Conservation (phyloP, 371 early-diverging fungal genomes). For the Mucor sp. region DNA sequence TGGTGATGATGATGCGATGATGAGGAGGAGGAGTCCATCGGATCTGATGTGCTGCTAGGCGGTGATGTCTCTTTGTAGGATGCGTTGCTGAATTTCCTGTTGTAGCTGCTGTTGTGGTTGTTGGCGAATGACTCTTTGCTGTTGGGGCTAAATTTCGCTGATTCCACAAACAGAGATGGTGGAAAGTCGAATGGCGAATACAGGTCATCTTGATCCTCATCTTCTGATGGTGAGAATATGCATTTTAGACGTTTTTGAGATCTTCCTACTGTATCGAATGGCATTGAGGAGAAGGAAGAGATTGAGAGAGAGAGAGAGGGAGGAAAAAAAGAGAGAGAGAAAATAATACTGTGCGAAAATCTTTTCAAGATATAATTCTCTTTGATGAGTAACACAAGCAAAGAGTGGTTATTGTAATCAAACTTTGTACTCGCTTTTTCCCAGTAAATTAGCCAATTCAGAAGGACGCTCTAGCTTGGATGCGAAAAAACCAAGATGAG, state of each 20-base stretch:
- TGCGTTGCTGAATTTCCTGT: not conserved
- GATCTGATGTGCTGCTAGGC: not conserved
- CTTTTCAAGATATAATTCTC: not conserved
- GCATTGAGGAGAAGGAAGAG: constrained; percentile 15
- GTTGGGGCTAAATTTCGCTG: not conserved
- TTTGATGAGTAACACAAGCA: constrained; percentile 1
- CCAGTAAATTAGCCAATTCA: not conserved
- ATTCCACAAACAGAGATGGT: not conserved
- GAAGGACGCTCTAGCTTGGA: not conserved
- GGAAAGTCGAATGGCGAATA: not conserved
- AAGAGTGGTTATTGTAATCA: not conserved
- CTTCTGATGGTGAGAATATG: not conserved
- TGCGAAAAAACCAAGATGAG: not conserved
- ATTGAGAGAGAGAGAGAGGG: constrained; percentile 9
- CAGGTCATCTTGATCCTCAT: constrained; percentile 8
- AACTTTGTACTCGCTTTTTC: not conserved
- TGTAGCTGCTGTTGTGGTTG: not conserved
- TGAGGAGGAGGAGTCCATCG: not conserved
- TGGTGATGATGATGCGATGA: not conserved
- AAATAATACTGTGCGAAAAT: constrained; percentile 14
- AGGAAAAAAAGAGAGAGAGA: constrained; percentile 3
- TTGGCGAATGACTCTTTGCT: not conserved
- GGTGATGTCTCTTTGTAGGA: not conserved
- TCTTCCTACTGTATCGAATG: constrained; percentile 27
- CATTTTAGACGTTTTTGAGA: constrained; percentile 23